Conservation (phyloP, 495 filamentous ascomycete genomes). For the Patellaria atrata region DNA sequence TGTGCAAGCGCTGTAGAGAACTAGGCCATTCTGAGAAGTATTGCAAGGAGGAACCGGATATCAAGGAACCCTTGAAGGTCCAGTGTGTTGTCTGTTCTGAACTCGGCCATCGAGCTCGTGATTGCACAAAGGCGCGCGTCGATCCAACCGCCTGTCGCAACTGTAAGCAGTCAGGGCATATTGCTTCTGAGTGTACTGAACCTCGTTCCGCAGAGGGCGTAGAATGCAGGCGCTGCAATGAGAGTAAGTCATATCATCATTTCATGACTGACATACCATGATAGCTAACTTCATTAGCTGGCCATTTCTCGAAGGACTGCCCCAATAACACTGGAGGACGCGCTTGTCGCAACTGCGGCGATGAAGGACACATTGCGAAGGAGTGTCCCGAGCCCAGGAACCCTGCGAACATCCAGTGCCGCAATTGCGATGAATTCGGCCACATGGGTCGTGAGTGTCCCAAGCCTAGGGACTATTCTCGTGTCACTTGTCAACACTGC, state of each 20-base stretch:
- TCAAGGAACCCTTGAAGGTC: conserved; percentile 33
- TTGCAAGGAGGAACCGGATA: conserved; percentile 43
- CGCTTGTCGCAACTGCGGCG: conserved; percentile 40
- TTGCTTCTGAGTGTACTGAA: conserved; percentile 47
- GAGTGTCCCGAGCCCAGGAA: conserved; percentile 44
- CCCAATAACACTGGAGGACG: conserved; percentile 37
- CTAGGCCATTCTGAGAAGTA: conserved; percentile 54
- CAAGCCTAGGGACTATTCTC: conserved; percentile 57
- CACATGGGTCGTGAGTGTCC: conserved; percentile 63
- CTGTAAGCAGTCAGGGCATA: conserved; percentile 55
- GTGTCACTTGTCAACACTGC: conserved; percentile 65
- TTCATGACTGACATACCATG: not conserved
- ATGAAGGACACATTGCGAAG: conserved; percentile 38
- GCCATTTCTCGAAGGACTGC: conserved; percentile 77
- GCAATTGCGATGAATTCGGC: conserved; percentile 58
- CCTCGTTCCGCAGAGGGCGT: conserved; percentile 57
- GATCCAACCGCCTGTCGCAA: conserved; percentile 63
- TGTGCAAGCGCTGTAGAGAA: conserved; percentile 59
- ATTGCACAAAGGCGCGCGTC: conserved; percentile 44
- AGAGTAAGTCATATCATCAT: conserved; percentile 36
- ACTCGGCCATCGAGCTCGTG: conserved; percentile 52
- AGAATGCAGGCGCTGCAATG: conserved; percentile 66
- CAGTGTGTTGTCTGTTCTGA: conserved; percentile 64
- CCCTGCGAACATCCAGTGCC: conserved; percentile 39
- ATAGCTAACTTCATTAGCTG: conserved; percentile 34